Percentiles rank a stretch among this genome's conserved stretches.
These are phyloP conservation scores for Crinitomyces ghanaensis DNA, from an alignment of 805 yeast species.

Conservation along the genomic window DNA sequence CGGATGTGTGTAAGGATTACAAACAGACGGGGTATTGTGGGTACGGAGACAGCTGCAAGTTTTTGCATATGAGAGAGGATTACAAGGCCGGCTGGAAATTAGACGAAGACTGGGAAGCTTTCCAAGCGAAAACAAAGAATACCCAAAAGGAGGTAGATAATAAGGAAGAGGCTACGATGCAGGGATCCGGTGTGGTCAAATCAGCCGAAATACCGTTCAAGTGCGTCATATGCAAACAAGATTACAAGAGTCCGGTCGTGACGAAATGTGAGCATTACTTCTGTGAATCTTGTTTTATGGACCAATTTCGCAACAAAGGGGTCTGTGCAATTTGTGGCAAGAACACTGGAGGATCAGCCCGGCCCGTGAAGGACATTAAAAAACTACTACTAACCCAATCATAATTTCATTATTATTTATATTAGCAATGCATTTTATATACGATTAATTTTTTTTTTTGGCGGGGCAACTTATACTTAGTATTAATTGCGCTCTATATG, in stretches of 20 bases:
- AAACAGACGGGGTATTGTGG: conserved; percentile 91
- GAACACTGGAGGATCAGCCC: conserved; percentile 50
- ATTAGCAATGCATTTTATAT: conserved; percentile 1
- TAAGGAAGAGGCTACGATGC: conserved; percentile 3
- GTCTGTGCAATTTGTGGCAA: conserved; percentile 47
- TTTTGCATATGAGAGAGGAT: conserved; percentile 82
- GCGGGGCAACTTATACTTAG: background rate
- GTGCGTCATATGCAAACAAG: conserved; percentile 49
- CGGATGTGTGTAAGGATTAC: conserved; percentile 90
- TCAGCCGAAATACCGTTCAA: conserved; percentile 42
- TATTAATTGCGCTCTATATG: too few relatives aligned
- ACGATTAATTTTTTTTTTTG: background rate
- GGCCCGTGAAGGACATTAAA: conserved; percentile 33
- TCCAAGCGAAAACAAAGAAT: conserved; percentile 16
- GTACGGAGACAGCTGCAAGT: conserved; percentile 94
- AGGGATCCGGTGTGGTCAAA: conserved; percentile 10
- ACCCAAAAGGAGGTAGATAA: conserved; percentile 5
- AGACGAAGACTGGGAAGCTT: conserved; percentile 57
- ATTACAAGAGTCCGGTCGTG: conserved; percentile 44
- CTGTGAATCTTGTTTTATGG: conserved; percentile 50
- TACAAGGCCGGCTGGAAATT: conserved; percentile 59
- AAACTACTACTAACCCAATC: conserved; percentile 4
- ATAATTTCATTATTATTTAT: background rate
- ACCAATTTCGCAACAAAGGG: conserved; percentile 32
- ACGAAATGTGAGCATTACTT: conserved; percentile 54